Evolutionary conservation across 192 early-diverging fungal species (phyloP), one percentile per base, ranked within the genome.

Genomic region (Coemansia sp.): DNA sequence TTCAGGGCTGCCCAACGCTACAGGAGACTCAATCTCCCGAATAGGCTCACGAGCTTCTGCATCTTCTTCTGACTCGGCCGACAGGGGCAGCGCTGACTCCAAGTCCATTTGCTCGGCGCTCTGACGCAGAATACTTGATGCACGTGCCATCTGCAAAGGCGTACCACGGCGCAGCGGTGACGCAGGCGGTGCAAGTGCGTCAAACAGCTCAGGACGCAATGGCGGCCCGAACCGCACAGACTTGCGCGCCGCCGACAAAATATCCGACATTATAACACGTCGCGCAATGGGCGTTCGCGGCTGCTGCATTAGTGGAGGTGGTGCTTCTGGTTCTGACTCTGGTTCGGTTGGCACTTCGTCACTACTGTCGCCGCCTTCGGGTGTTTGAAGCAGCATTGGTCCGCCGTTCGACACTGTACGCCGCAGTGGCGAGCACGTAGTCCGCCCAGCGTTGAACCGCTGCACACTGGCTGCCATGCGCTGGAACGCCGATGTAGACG

Each of bases 151-250:
- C 61, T 65, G 74, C 70, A 82, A 41, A 23, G 79, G 79, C 31
- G 80, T 82, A n/a, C 86, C 86, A 4, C 85, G 83, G 3, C 76
- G 75, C 31, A 87, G 55, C 2, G 86, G 86, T 12, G 86, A 85
- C 3, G 76, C 68, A 3, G 85, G 82, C 48, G 86, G 86, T 17
- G 80, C 76, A 2, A 61, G 23, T n/a, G 70, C 57, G 47, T 86
- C 85, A 62, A 86, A 87, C 62, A 87, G 52, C 61, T 87, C 86
- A 4, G 86, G 86, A n/a, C 82, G 82, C 16, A 87, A 65, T 11
- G 79, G 71, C 7, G 86, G 86, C 23, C 86, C 86, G 57, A 87
- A 87, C 45, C 80, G 63, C 21, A 82, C 80, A 0, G 69, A 65
- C 47, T 74, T 80, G 59, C 75, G 75, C 35, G 65, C 37, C 1